Conservation (phyloP, 139 green algal species). For the Raphidocelis subcapitata region DNA sequence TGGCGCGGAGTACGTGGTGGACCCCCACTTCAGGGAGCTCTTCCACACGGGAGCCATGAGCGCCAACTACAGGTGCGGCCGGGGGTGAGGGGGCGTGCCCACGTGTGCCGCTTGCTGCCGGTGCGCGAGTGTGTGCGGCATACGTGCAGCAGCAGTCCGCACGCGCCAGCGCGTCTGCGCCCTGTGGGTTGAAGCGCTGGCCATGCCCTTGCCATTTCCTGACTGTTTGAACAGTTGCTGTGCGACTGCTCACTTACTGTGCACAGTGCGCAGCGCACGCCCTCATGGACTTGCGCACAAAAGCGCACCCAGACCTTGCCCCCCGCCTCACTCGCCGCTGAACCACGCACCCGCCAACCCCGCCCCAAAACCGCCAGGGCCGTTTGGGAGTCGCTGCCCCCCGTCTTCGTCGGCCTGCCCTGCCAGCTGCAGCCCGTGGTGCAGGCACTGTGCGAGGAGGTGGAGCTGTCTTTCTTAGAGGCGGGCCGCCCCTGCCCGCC, state of each 20-base stretch:
- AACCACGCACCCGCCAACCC: not conserved
- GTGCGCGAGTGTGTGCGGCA: not conserved
- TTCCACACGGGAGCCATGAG: slow-evolving; percentile 39
- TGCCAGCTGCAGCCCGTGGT: slow-evolving; percentile 41
- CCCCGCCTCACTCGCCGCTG: not conserved
- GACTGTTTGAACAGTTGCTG: too few relatives aligned
- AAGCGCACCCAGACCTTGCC: too few relatives aligned
- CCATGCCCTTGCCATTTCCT: too few relatives aligned
- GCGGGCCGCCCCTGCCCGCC: slow-evolving; percentile 30
- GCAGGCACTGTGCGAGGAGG: slow-evolving; percentile 40
- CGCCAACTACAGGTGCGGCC: slow-evolving; percentile 32
- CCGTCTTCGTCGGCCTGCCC: slow-evolving; percentile 40
- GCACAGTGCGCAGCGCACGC: too few relatives aligned
- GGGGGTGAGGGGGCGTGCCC: too few relatives aligned
- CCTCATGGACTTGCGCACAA: too few relatives aligned
- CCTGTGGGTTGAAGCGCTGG: too few relatives aligned
- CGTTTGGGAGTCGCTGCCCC: slow-evolving; percentile 42
- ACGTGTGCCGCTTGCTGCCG: not conserved
- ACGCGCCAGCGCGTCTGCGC: too few relatives aligned
- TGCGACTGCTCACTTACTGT: too few relatives aligned
- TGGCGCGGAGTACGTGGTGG: slow-evolving; percentile 40
- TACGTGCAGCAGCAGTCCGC: too few relatives aligned
- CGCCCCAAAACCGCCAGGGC: slow-evolving; percentile 11
- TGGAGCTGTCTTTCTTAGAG: slow-evolving; percentile 29
- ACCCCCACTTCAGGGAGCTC: slow-evolving; percentile 37